These are phyloP conservation scores for Cicer yamashitae DNA, from an alignment of 306 rosid genomes.

Conservation along the genomic window DNA sequence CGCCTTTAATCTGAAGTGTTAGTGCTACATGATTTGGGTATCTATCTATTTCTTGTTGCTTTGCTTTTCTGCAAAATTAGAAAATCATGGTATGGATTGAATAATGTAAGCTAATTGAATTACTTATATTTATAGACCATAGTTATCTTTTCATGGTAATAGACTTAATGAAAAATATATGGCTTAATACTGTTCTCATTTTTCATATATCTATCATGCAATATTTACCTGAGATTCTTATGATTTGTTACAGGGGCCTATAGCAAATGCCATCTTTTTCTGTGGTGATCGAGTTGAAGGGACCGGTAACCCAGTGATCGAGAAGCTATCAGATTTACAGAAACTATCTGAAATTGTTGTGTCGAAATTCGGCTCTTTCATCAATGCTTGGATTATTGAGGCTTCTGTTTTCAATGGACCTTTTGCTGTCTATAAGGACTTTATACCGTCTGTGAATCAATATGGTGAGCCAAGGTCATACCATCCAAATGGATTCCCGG, in stretches of 20 bases:
- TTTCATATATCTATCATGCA: background rate
- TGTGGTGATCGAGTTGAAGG: slow-evolving; percentile 80
- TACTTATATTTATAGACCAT: too few relatives aligned
- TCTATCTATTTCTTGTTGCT: background rate
- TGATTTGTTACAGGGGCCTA: slow-evolving; percentile 59
- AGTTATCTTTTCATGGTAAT: too few relatives aligned
- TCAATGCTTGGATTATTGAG: slow-evolving; percentile 87
- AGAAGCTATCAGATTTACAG: slow-evolving; percentile 70
- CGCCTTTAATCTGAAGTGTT: too few relatives aligned
- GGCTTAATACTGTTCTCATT: background rate
- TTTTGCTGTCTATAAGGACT: slow-evolving; percentile 78
- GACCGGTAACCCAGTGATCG: slow-evolving; percentile 75
- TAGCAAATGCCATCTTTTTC: slow-evolving; percentile 73
- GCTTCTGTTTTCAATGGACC: slow-evolving; percentile 82
- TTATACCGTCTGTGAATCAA: slow-evolving; percentile 69
- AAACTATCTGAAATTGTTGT: slow-evolving; percentile 74
- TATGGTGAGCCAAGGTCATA: slow-evolving; percentile 82
- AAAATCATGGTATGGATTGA: slow-evolving; percentile 18
- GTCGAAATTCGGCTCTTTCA: slow-evolving; percentile 67
- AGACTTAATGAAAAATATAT: background rate
- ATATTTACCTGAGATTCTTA: slow-evolving; percentile 6
- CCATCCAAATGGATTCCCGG: slow-evolving; percentile 63
- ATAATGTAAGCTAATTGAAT: background rate
- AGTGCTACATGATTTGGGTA: background rate
- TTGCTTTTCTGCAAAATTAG: background rate